Evolutionary conservation across 805 yeast species (phyloP).

Genomic region (Barnettozyma vustinii): DNA sequence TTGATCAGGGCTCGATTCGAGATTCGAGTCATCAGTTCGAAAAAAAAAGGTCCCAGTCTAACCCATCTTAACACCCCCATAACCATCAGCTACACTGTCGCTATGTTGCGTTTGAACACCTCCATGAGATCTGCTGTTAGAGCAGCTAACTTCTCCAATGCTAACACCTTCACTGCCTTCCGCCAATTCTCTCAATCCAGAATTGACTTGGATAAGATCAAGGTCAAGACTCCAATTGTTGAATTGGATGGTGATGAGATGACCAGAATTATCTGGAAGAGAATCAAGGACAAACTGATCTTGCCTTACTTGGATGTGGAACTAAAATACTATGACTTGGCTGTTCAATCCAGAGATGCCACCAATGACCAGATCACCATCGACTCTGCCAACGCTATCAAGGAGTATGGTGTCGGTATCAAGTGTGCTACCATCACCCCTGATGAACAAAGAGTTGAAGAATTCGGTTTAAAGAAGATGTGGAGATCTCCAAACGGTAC

Average conservation of each 20-base stretch:
- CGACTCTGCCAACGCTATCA: constrained; percentile 87
- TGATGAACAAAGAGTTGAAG: constrained; percentile 91
- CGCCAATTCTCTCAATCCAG: constrained; percentile 19
- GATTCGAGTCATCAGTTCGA: background rate
- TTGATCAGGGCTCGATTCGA: background rate
- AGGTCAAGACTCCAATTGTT: constrained; percentile 83
- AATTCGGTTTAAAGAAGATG: constrained; percentile 88
- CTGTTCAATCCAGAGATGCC: constrained; percentile 78
- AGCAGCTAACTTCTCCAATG: constrained; percentile 6
- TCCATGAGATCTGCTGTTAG: constrained; percentile 15
- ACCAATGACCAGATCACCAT: constrained; percentile 85
- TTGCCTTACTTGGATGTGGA: constrained; percentile 83
- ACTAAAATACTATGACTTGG: constrained; percentile 86
- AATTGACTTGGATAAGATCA: constrained; percentile 43
- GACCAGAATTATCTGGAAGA: constrained; percentile 94
- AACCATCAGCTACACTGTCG: background rate
- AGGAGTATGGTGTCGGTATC: constrained; percentile 86
- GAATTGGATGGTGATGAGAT: constrained; percentile 98
- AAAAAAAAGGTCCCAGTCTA: background rate
- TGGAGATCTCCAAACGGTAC: constrained; percentile 98
- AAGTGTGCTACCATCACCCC: constrained; percentile 99
- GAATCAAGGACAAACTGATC: constrained; percentile 81
- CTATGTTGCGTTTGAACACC: constrained; percentile 18
- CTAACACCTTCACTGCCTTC: constrained; percentile 8
- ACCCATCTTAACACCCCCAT: background rate